These are phyloP conservation scores for Meyerozyma sp. DNA, from an alignment of 1,139 yeast genomes.

Conservation along the genomic window DNA sequence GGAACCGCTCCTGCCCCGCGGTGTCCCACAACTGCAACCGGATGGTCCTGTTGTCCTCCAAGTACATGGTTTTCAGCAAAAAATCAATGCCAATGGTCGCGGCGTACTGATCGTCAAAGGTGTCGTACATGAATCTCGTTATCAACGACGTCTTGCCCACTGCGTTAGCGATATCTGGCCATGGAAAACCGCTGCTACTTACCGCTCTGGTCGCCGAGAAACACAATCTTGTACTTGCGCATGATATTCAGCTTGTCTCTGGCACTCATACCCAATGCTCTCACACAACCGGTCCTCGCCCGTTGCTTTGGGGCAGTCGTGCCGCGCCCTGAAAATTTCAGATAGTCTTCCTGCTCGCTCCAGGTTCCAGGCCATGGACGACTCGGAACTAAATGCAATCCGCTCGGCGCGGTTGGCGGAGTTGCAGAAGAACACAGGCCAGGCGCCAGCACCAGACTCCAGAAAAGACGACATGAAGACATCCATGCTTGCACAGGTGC, in stretches of 20 bases:
- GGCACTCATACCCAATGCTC: background rate
- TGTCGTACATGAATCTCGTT: slow-evolving; percentile 95
- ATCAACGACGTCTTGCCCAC: slow-evolving; percentile 94
- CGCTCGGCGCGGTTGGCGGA: slow-evolving; percentile 85
- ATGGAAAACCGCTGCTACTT: slow-evolving; percentile 14
- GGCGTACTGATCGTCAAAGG: slow-evolving; percentile 93
- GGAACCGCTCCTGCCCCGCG: slow-evolving; percentile 4
- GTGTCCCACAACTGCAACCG: slow-evolving; percentile 35
- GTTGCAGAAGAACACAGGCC: slow-evolving; percentile 53
- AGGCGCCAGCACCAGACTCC: slow-evolving; percentile 12
- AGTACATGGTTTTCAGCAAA: slow-evolving; percentile 68
- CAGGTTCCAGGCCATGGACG: slow-evolving; percentile 43
- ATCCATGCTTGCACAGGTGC: slow-evolving; percentile 56
- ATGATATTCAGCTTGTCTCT: slow-evolving; percentile 17
- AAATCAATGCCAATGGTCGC: slow-evolving; percentile 98
- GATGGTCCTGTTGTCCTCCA: slow-evolving; percentile 52
- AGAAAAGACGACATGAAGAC: slow-evolving; percentile 28
- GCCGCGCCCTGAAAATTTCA: background rate
- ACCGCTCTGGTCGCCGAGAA: slow-evolving; percentile 94
- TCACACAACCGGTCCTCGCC: background rate
- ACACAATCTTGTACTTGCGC: slow-evolving; percentile 83
- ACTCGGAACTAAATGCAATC: slow-evolving; percentile 75
- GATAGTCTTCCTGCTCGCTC: background rate
- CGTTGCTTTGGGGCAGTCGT: background rate
- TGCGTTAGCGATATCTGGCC: slow-evolving; percentile 15